Evolutionary conservation across 495 filamentous ascomycete genomes (phyloP), one percentile per base, ranked within the genome.

Genomic region (Hypoxylon lienhwacheense): DNA sequence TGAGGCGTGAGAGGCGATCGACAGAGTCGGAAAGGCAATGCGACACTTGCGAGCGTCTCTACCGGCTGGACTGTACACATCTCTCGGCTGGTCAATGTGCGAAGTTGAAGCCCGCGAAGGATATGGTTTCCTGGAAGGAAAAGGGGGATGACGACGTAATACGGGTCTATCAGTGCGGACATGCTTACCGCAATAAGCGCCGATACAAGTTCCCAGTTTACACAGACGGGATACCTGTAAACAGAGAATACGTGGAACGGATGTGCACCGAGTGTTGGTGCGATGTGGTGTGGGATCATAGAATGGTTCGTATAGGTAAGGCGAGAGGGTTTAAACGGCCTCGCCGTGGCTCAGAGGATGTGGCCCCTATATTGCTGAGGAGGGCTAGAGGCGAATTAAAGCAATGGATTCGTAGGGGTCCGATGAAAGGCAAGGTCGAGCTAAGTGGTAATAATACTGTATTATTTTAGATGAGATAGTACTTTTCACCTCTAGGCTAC

Each of bases 91-190:
- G 32, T 1, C n/a, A 49, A 12, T 53, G 31, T 21, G 43, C 55
- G 26, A 35, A 29, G 5, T 26, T 59, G n/a, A 37, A 48, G 29
- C 15, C 45, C 15, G 0, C 16, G n/a, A 50, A 19, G 16, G 7
- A 22, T 15, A n/a, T 21, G 16, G n/a, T 6, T 8, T 7, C 1
- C 1, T 3, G 8, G 24, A 26, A 33, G n/a, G 15, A 40, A 3
- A 6, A 41, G 20, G 11, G 24, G 3, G 19, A 14, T 3, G 12
- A 12, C 20, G 15, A 43, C 3, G 2, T 10, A 0, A 24, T 40
- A 5, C 24, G 40, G 22, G 15, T 41, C 24, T 54, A 60, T 25
- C 37, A 50, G 7, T 60, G 56, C 34, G 50, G 56, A 4, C 56
- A 60, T 36, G 14, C 26, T 5, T 50, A n/a, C 10, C 26, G 5